phyloP scores from a whole-genome alignment of 331 rosid species.

The Phaseolus coccineus region DNA sequence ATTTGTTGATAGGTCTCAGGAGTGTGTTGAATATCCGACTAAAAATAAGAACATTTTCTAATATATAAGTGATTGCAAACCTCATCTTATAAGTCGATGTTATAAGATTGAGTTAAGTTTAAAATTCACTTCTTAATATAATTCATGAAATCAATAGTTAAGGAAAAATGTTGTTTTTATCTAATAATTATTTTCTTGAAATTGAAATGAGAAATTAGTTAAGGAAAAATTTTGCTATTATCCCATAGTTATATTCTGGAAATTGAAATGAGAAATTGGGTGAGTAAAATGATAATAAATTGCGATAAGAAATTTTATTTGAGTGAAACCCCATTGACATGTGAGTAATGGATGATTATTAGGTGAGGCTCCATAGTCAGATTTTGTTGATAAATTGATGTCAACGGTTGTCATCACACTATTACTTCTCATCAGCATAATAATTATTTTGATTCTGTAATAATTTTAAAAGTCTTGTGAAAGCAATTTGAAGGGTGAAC shows the following conservation, averaged over 20 bases:
- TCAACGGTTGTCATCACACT: constrained; percentile 33
- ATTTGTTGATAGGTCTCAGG: too few relatives aligned
- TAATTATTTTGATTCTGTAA: constrained; percentile 25
- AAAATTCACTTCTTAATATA: too few relatives aligned
- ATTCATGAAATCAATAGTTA: too few relatives aligned
- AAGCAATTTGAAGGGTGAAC: constrained; percentile 24
- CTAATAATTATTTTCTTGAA: background rate
- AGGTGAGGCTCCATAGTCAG: constrained; percentile 42
- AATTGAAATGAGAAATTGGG: background rate
- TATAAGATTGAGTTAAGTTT: too few relatives aligned
- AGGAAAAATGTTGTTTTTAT: too few relatives aligned
- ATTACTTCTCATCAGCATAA: constrained; percentile 1
- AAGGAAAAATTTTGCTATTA: too few relatives aligned
- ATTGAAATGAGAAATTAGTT: background rate
- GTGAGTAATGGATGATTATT: constrained; percentile 1
- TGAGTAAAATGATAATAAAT: background rate
- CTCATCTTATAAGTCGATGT: too few relatives aligned
- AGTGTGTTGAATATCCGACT: too few relatives aligned
- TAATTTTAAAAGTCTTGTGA: constrained; percentile 7
- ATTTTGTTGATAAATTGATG: constrained; percentile 40
- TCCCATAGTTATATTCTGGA: too few relatives aligned
- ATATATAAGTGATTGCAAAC: too few relatives aligned
- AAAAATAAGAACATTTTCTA: too few relatives aligned
- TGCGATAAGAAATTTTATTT: background rate
- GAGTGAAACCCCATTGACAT: background rate